Percentiles rank a stretch among this genome's conserved stretches.
Conservation (phyloP, 225 moss, liverwort and hornwort species). For the Thuidium tamariscinum region DNA sequence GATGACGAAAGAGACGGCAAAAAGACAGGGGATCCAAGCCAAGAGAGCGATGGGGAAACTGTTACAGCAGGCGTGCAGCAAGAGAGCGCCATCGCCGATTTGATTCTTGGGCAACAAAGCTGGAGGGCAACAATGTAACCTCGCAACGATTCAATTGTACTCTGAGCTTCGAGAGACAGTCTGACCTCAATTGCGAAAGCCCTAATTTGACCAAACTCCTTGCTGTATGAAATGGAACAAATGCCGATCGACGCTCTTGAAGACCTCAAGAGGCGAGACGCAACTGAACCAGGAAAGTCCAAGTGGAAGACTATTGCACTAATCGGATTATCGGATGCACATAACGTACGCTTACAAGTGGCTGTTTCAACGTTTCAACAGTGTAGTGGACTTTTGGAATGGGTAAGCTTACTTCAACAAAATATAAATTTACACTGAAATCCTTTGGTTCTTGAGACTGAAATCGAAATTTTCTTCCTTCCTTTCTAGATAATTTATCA, state of each 20-base stretch:
- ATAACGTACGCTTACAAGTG: not conserved
- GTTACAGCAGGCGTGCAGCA: not conserved
- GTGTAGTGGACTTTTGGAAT: not conserved
- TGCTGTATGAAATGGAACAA: not conserved
- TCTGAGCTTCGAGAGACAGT: not conserved
- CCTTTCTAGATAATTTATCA: no score
- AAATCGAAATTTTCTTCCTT: not conserved
- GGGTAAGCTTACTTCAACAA: no score
- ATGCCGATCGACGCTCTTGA: not conserved
- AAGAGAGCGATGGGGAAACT: not conserved
- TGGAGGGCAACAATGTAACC: not conserved
- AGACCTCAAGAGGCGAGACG: not conserved
- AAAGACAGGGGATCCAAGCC: not conserved
- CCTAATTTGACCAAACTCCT: not conserved
- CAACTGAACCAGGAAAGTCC: not conserved
- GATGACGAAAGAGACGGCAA: constrained; percentile 14
- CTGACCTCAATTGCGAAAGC: not conserved
- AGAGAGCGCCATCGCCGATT: constrained; percentile 6
- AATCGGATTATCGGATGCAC: not conserved
- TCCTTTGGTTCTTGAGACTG: not conserved
- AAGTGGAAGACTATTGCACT: not conserved
- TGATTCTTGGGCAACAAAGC: not conserved
- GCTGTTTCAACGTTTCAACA: not conserved
- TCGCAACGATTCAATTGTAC: not conserved
- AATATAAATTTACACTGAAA: not conserved